Evolutionary conservation across 331 rosid species (phyloP).

Genomic region (Pyrus hybrid): DNA sequence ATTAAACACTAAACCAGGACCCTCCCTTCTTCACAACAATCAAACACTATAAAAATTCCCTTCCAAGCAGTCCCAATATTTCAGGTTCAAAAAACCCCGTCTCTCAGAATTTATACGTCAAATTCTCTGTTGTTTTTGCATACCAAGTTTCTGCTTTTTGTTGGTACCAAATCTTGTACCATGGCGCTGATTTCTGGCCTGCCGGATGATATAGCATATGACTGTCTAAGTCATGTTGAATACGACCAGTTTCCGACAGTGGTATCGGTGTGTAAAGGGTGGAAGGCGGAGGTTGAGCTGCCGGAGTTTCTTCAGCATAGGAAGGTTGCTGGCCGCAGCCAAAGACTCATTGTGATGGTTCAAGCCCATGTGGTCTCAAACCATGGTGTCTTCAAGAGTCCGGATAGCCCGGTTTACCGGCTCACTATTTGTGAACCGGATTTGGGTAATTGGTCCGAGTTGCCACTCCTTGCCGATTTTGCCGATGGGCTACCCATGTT

Average conservation of each 20-base stretch:
- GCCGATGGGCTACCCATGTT: slow-evolving; percentile 47
- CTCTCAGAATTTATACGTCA: neutral
- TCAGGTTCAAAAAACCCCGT: neutral
- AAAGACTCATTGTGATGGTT: slow-evolving; percentile 33
- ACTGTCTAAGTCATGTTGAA: slow-evolving; percentile 43
- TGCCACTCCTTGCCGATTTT: slow-evolving; percentile 21
- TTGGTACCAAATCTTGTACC: neutral
- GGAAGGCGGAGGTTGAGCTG: slow-evolving; percentile 40
- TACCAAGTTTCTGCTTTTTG: neutral
- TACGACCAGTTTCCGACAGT: slow-evolving; percentile 31
- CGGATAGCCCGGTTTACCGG: slow-evolving; percentile 26
- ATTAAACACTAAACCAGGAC: neutral
- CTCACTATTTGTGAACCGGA: slow-evolving; percentile 32
- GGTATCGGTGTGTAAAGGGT: slow-evolving; percentile 30
- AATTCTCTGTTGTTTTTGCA: too few relatives aligned
- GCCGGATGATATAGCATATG: slow-evolving; percentile 52
- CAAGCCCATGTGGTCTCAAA: slow-evolving; percentile 34
- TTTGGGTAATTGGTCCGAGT: slow-evolving; percentile 38
- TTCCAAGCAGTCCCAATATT: neutral
- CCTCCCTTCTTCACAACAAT: neutral
- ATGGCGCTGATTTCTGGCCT: slow-evolving; percentile 59
- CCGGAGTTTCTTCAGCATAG: slow-evolving; percentile 51
- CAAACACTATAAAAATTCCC: neutral
- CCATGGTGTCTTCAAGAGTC: slow-evolving; percentile 8
- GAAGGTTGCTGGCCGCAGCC: slow-evolving; percentile 22